These are phyloP conservation scores for Tilletia indica DNA, from an alignment of 1,284 basidiomycete genomes.

Conservation along the genomic window DNA sequence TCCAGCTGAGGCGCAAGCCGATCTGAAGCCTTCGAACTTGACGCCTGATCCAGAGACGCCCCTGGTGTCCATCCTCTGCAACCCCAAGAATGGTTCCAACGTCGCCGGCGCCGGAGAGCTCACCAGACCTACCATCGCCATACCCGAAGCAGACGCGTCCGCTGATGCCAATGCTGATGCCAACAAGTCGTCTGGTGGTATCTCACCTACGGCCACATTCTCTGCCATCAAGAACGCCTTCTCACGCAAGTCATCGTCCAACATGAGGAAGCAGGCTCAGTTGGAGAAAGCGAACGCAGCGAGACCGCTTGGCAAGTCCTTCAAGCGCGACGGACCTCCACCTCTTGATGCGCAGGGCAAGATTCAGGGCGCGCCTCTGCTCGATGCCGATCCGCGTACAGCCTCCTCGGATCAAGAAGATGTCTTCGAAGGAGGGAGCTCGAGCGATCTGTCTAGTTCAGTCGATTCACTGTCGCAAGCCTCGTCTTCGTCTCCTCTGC, in stretches of 20 bases:
- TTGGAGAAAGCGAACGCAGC: too few species aligned
- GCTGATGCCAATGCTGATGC: neutral
- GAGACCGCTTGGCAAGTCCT: slow-evolving; percentile 38
- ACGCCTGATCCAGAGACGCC: neutral
- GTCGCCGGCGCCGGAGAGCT: neutral
- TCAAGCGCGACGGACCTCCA: slow-evolving; percentile 33
- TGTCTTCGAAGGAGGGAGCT: slow-evolving; percentile 26
- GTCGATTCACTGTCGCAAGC: slow-evolving; percentile 10
- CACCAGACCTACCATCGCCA: slow-evolving; percentile 9
- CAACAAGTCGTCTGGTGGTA: neutral
- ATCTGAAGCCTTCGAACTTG: neutral
- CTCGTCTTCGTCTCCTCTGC: neutral
- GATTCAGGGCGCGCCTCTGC: slow-evolving; percentile 41
- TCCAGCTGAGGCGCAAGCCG: neutral
- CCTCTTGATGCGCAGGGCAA: slow-evolving; percentile 14
- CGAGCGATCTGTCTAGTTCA: slow-evolving; percentile 34
- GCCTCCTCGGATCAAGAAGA: slow-evolving; percentile 23
- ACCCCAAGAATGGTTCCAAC: neutral
- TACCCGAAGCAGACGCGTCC: neutral
- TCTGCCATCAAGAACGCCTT: slow-evolving; percentile 42
- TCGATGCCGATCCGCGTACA: slow-evolving; percentile 38
- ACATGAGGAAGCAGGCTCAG: slow-evolving; percentile 35
- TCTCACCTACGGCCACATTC: slow-evolving; percentile 5
- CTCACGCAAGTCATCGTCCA: slow-evolving; percentile 32
- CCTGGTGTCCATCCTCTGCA: slow-evolving; percentile 16